These are phyloP conservation scores for Symbiodinium pilosum DNA, from an alignment of 73 alveolate species.

Conservation along the genomic window DNA sequence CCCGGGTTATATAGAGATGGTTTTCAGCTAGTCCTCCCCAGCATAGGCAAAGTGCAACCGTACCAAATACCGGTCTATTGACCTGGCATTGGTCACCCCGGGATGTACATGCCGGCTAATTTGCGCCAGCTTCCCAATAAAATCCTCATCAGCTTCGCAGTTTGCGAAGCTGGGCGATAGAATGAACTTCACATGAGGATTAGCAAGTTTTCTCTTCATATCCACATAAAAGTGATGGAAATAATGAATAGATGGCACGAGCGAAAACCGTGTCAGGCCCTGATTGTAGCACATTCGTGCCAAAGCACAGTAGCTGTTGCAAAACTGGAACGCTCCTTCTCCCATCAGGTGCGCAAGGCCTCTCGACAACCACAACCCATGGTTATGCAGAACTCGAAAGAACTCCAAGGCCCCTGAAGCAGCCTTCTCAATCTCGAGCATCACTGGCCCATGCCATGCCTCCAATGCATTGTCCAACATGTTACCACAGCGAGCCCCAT, in stretches of 20 bases:
- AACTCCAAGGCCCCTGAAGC: background rate
- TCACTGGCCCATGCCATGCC: background rate
- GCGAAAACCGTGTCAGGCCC: background rate
- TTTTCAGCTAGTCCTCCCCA: no score
- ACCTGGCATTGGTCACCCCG: background rate
- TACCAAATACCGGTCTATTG: background rate
- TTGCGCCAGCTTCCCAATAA: background rate
- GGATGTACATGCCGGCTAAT: background rate
- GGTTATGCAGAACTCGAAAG: slow-evolving; percentile 1
- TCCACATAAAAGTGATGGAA: slow-evolving; percentile 1
- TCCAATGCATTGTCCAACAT: no score
- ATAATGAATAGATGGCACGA: slow-evolving; percentile 7
- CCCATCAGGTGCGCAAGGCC: background rate
- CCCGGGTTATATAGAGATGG: no score
- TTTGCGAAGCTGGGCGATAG: background rate
- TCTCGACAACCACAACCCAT: background rate
- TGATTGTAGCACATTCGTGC: background rate
- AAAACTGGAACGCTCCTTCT: background rate
- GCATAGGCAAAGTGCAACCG: background rate
- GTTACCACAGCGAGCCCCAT: background rate
- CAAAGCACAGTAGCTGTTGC: background rate
- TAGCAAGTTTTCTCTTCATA: background rate
- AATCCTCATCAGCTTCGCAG: slow-evolving; percentile 39
- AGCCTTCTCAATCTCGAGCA: background rate
- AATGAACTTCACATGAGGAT: no score